Evolutionary conservation across 345 rosid genomes (phyloP).

Genomic region (Salix arbutifolia): DNA sequence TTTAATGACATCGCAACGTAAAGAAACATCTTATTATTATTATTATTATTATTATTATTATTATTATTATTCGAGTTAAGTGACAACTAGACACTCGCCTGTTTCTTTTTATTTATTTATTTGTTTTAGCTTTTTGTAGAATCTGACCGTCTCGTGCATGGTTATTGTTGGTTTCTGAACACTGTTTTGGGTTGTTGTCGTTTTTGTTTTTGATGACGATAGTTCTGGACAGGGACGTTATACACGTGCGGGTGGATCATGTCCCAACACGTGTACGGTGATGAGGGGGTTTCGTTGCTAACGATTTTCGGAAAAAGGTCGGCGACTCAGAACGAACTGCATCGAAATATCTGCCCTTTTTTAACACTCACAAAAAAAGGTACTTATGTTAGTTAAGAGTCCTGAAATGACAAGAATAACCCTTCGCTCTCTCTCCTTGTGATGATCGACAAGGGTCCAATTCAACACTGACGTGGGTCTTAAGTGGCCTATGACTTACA

Average conservation of each 20-base stretch:
- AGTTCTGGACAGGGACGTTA: background rate
- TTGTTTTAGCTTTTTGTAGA: background rate
- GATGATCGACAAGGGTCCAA: too few species aligned
- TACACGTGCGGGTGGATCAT: constrained; percentile 26
- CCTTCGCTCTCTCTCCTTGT: too few species aligned
- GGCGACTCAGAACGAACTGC: background rate
- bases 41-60: background rate
- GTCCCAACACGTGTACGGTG: constrained; percentile 25
- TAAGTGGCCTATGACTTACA: too few species aligned
- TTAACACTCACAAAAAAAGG: too few species aligned
- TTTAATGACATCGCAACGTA: background rate
- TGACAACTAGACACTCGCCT: background rate
- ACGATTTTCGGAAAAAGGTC: background rate
- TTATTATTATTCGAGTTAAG: background rate
- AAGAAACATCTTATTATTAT: background rate
- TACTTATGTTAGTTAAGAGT: too few species aligned
- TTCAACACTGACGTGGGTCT: too few species aligned
- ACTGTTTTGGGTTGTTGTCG: constrained; percentile 26
- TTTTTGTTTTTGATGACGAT: constrained; percentile 9
- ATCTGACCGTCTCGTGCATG: constrained; percentile 21
- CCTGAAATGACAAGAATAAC: too few species aligned
- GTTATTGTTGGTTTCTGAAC: constrained; percentile 21
- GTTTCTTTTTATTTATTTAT: background rate
- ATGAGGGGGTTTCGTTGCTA: background rate
- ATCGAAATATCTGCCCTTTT: background rate